Evolutionary conservation across 2,329 filamentous ascomycete genomes (phyloP).

Genomic region (Fusarium setosum): DNA sequence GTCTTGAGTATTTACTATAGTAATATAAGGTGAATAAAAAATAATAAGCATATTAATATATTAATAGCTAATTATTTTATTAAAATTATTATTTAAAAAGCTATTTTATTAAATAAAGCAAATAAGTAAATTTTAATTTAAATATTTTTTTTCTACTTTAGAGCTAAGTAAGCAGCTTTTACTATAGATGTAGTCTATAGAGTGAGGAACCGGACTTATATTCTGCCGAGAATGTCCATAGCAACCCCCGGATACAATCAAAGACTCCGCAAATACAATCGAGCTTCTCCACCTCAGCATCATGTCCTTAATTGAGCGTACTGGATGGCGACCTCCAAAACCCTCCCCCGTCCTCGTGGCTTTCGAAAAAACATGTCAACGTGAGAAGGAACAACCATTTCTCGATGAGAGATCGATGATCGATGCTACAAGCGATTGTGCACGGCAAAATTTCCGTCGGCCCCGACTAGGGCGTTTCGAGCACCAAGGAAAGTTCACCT

Average conservation of each 20-base stretch:
- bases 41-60: too few species aligned
- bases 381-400: neutral
- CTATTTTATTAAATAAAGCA: too few species aligned
- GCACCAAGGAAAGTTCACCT: neutral
- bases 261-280: too few species aligned
- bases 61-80: too few species aligned
- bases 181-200: neutral
- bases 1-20: neutral
- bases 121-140: too few species aligned
- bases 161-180: too few species aligned
- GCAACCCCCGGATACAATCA: neutral
- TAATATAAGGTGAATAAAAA: too few species aligned
- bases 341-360: neutral
- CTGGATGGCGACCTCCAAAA: neutral
- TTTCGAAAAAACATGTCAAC: neutral
- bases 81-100: too few species aligned
- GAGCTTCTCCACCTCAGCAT: neutral
- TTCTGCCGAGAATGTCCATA: neutral
- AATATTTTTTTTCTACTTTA: too few species aligned
- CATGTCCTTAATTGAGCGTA: neutral
- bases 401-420: neutral
- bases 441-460: neutral
- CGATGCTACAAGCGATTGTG: neutral
- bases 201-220: neutral
- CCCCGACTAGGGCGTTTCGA: neutral